phyloP scores from a whole-genome alignment of 169 alveolate species.

The Babesia sp. region DNA sequence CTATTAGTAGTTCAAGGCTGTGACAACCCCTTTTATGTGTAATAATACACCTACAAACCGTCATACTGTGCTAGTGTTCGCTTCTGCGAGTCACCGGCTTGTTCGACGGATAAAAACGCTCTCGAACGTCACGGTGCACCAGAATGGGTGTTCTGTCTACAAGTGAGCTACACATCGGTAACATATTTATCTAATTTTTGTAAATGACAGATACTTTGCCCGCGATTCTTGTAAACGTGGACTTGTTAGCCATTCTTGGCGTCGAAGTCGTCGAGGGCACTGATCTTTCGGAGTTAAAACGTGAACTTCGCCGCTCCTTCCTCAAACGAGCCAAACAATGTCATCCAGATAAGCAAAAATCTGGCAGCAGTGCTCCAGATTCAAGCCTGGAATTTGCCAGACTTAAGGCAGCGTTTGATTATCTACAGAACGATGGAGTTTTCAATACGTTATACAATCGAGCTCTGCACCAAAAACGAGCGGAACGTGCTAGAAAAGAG shows the following conservation, averaged over 20 bases:
- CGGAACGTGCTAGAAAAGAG: conserved; percentile 38
- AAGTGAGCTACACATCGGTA: conserved; percentile 40
- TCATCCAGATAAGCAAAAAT: conserved; percentile 67
- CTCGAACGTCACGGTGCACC: conserved; percentile 58
- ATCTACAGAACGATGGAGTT: conserved; percentile 27
- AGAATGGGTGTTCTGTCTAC: conserved; percentile 67
- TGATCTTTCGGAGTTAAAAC: conserved; percentile 31
- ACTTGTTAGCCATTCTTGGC: conserved; percentile 54
- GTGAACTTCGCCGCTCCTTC: conserved; percentile 46
- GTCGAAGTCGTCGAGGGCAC: conserved; percentile 51
- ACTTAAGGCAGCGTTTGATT: conserved; percentile 67
- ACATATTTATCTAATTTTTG: neutral
- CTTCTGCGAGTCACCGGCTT: neutral
- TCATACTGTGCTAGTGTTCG: conserved; percentile 1
- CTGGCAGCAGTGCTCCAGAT: conserved; percentile 2
- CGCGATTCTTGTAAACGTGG: conserved; percentile 58
- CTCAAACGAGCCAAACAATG: conserved; percentile 57
- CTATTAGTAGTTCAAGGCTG: no score
- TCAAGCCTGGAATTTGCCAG: conserved; percentile 50
- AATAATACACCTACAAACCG: neutral
- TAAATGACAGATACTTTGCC: conserved; percentile 47
- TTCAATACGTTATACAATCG: conserved; percentile 49
- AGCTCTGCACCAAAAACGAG: conserved; percentile 30
- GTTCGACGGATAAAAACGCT: conserved; percentile 47
- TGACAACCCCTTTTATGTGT: neutral